A percentile compares a stretch with the other conserved stretches of the same genome.
phyloP scores from a whole-genome alignment of 805 yeast genomes.

The Myxozyma geophila region DNA sequence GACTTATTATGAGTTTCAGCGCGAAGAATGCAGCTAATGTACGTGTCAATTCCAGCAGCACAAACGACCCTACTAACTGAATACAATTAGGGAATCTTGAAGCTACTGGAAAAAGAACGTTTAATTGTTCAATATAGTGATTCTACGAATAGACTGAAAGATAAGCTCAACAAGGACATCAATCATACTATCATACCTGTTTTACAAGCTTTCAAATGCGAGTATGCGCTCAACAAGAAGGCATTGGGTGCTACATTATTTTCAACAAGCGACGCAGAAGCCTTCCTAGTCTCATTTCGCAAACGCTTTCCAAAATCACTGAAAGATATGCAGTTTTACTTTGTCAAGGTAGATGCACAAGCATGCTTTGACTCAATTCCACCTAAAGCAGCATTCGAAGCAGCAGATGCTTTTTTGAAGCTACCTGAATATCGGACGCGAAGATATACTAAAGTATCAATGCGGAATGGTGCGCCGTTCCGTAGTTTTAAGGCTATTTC shows the following conservation, averaged over 20 bases:
- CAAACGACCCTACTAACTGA: no score
- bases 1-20: constrained; percentile 33
- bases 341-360: constrained; percentile 74
- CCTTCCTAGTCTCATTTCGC: constrained; percentile 49
- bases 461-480: constrained; percentile 13
- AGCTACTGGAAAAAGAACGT: background rate
- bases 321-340: constrained; percentile 47
- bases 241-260: constrained; percentile 44
- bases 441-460: constrained; percentile 5
- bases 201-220: constrained; percentile 21
- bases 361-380: constrained; percentile 75
- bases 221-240: background rate
- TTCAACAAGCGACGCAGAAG: constrained; percentile 55
- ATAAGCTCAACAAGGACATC: constrained; percentile 28
- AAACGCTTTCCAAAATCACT: background rate
- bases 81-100: no score
- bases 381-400: constrained; percentile 19
- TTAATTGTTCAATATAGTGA: background rate
- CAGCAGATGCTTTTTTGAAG: constrained; percentile 28
- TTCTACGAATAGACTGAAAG: background rate
- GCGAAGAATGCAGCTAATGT: constrained; percentile 10
- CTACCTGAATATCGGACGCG: constrained; percentile 26
- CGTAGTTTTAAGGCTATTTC: constrained; percentile 6
- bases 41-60: background rate
- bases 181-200: constrained; percentile 37